phyloP scores from a whole-genome alignment of 2,329 filamentous ascomycete genomes.

The Pseudocercospora cruenta region DNA sequence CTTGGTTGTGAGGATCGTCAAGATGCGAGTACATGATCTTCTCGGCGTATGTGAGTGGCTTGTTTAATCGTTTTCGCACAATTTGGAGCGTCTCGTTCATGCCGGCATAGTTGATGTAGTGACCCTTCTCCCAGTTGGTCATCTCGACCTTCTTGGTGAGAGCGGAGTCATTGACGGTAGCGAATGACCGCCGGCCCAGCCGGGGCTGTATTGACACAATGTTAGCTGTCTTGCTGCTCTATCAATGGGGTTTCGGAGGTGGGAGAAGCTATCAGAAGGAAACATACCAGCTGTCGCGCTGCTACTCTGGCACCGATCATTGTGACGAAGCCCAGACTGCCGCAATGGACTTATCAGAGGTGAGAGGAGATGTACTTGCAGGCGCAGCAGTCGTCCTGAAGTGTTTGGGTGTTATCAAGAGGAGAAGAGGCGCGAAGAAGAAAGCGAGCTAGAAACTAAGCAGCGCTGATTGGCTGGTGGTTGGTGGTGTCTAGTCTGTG shows the following conservation, averaged over 20 bases:
- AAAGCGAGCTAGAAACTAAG: slow-evolving; percentile 14
- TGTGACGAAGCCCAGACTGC: slow-evolving; percentile 31
- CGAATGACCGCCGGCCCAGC: slow-evolving; percentile 66
- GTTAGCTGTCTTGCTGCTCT: slow-evolving; percentile 24
- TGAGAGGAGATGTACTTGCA: slow-evolving; percentile 24
- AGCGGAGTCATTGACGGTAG: slow-evolving; percentile 81
- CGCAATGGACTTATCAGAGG: slow-evolving; percentile 24
- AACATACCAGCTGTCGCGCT: slow-evolving; percentile 46
- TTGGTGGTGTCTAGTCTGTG: neutral
- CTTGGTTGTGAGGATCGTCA: slow-evolving; percentile 93
- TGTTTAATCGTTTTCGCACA: slow-evolving; percentile 86
- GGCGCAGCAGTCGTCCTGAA: slow-evolving; percentile 30
- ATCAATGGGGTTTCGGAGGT: slow-evolving; percentile 16
- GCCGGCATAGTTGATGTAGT: slow-evolving; percentile 99
- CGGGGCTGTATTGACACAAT: slow-evolving; percentile 31
- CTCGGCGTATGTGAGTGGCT: slow-evolving; percentile 92
- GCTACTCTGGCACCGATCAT: slow-evolving; percentile 45
- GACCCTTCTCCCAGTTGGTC: slow-evolving; percentile 93
- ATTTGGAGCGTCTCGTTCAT: slow-evolving; percentile 97
- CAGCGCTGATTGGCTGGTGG: slow-evolving; percentile 9
- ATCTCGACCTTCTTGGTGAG: slow-evolving; percentile 96
- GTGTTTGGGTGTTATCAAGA: slow-evolving; percentile 23
- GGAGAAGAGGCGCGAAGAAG: slow-evolving; percentile 26
- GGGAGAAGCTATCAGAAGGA: slow-evolving; percentile 23
- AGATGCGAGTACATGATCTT: slow-evolving; percentile 99